A percentile compares a stretch with the other conserved stretches of the same genome.
phyloP scores from a whole-genome alignment of 1,284 basidiomycete species.

The Ceratobasidium theobromae region DNA sequence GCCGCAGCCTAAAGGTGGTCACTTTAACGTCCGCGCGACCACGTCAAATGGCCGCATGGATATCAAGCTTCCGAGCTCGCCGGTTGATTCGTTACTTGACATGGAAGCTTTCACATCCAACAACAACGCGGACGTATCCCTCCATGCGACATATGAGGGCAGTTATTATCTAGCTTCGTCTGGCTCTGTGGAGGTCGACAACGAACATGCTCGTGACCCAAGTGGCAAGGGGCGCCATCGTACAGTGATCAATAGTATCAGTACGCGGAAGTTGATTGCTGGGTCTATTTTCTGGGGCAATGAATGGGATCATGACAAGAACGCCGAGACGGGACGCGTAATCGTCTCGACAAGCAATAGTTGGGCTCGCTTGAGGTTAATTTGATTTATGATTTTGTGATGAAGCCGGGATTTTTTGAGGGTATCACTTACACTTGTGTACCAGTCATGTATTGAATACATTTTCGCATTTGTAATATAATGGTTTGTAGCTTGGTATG shows the following conservation, averaged over 20 bases:
- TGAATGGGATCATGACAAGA: background rate
- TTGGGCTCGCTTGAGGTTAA: conserved; percentile 8
- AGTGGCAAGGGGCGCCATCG: conserved; percentile 8
- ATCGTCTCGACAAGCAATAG: conserved; percentile 6
- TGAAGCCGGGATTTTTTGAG: background rate
- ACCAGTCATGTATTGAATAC: background rate
- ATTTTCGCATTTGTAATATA: conserved; percentile 8
- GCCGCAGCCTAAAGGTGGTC: conserved; percentile 29
- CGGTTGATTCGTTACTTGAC: conserved; percentile 21
- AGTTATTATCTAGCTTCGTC: background rate
- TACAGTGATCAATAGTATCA: background rate
- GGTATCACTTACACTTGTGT: no score
- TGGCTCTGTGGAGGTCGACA: background rate
- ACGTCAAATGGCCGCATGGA: conserved; percentile 14
- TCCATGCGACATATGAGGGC: conserved; percentile 15
- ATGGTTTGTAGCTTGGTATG: conserved; percentile 8
- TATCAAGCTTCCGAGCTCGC: conserved; percentile 3
- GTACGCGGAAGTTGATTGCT: background rate
- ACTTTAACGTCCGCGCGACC: background rate
- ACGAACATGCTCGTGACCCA: background rate
- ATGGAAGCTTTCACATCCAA: conserved; percentile 4
- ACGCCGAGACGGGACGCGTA: background rate
- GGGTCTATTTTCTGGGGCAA: background rate
- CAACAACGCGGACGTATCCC: background rate
- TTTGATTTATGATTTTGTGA: background rate